Percentiles rank a stretch among this genome's conserved stretches.
Conservation (phyloP, 2,329 filamentous ascomycete genomes). For the Lomentospora prolificans region DNA sequence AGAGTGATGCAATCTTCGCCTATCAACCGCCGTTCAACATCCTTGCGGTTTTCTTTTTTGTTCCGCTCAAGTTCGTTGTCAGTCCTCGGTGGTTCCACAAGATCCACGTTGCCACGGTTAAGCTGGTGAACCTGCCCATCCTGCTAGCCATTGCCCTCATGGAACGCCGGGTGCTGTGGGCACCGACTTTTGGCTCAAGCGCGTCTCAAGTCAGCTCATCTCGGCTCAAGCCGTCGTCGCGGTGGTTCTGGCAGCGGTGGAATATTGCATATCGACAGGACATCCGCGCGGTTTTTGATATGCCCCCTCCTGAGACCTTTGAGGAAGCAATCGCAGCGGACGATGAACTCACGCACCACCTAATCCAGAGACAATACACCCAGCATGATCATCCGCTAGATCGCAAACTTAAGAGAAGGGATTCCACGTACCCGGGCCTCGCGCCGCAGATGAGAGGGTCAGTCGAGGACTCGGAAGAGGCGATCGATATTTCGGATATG, state of each 20-base stretch:
- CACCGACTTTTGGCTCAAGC: constrained; percentile 10
- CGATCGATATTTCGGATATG: constrained; percentile 27
- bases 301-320: constrained; percentile 54
- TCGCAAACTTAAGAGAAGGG: constrained; percentile 31
- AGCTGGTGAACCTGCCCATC: constrained; percentile 64
- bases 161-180: constrained; percentile 43
- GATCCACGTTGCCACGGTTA: constrained; percentile 69
- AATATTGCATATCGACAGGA: constrained; percentile 63
- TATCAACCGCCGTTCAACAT: constrained; percentile 81
- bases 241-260: constrained; percentile 57
- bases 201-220: background rate
- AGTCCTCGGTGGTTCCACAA: constrained; percentile 85
- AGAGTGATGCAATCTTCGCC: constrained; percentile 72
- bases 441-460: constrained; percentile 18
- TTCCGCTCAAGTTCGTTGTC: constrained; percentile 69
- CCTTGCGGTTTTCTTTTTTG: constrained; percentile 60
- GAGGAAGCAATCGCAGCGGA: constrained; percentile 48
- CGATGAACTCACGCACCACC: constrained; percentile 47
- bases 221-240: constrained; percentile 11
- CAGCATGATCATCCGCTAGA: constrained; percentile 27
- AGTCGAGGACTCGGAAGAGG: constrained; percentile 25
- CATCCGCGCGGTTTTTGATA: constrained; percentile 62
- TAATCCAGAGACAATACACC: constrained; percentile 48
- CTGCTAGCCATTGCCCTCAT: constrained; percentile 60
- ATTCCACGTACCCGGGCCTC: constrained; percentile 47